Evolutionary conservation across 1,284 basidiomycete genomes (phyloP).

Genomic region (Trametes sp.): DNA sequence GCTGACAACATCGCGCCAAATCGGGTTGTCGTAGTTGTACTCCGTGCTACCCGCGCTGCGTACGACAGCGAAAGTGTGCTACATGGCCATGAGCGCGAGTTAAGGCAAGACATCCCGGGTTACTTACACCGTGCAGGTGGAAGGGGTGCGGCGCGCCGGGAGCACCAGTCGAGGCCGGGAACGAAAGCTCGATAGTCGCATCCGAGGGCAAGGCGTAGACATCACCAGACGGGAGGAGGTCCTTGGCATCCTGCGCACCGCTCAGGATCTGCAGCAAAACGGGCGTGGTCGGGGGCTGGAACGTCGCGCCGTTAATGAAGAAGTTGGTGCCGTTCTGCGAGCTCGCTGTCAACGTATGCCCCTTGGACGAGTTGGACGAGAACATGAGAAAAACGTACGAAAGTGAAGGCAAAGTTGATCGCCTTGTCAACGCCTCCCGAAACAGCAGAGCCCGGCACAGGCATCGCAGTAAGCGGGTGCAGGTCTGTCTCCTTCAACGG

Average conservation of each 20-base stretch:
- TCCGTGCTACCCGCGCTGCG: conserved; percentile 34
- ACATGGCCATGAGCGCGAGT: neutral
- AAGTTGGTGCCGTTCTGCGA: conserved; percentile 34
- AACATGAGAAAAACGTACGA: conserved; percentile 38
- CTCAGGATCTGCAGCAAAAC: conserved; percentile 49
- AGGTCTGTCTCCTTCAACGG: conserved; percentile 42
- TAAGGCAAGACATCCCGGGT: neutral
- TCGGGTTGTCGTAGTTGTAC: conserved; percentile 51
- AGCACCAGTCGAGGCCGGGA: conserved; percentile 38
- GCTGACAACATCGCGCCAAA: conserved; percentile 39
- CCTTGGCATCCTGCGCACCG: conserved; percentile 40
- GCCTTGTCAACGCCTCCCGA: conserved; percentile 40
- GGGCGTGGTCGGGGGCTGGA: conserved; percentile 40
- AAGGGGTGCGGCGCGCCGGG: conserved; percentile 47
- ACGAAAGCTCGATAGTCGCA: conserved; percentile 45
- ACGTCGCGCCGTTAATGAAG: conserved; percentile 39
- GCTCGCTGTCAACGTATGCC: neutral
- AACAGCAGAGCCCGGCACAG: conserved; percentile 35
- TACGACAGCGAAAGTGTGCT: conserved; percentile 41
- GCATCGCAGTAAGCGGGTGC: conserved; percentile 25
- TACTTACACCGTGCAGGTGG: conserved; percentile 49
- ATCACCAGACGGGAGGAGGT: conserved; percentile 42
- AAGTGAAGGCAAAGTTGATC: conserved; percentile 36
- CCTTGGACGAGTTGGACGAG: no score
- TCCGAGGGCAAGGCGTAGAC: conserved; percentile 41